These are phyloP conservation scores for Rhodocollybia butyracea DNA, from an alignment of 768 basidiomycete species.

Conservation along the genomic window DNA sequence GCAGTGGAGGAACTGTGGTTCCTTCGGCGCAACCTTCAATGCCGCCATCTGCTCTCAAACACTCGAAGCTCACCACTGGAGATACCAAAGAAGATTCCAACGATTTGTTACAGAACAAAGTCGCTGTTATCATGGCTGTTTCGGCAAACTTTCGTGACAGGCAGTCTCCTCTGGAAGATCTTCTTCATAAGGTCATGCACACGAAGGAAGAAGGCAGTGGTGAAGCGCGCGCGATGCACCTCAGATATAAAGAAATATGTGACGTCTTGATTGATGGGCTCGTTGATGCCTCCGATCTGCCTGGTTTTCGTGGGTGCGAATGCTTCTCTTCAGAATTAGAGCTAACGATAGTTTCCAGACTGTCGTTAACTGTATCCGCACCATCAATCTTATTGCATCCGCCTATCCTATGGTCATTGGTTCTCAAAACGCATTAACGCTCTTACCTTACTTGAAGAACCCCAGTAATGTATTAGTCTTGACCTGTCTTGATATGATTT, in stretches of 20 bases:
- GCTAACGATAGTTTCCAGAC: conserved; percentile 42
- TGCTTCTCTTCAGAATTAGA: background rate
- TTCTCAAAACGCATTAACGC: conserved; percentile 74
- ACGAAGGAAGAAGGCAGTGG: conserved; percentile 56
- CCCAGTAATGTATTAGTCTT: conserved; percentile 59
- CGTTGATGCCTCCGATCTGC: conserved; percentile 80
- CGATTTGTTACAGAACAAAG: conserved; percentile 56
- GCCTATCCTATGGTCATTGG: conserved; percentile 87
- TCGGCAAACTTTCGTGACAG: conserved; percentile 79
- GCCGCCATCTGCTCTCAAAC: conserved; percentile 35
- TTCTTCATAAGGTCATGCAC: conserved; percentile 78
- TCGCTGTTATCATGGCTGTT: conserved; percentile 82
- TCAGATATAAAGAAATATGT: conserved; percentile 77
- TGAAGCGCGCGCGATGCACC: conserved; percentile 51
- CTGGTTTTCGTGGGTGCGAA: conserved; percentile 63
- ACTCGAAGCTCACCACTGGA: conserved; percentile 21
- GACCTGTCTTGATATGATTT: background rate
- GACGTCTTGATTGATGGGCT: conserved; percentile 84
- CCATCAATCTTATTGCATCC: conserved; percentile 77
- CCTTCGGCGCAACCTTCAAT: conserved; percentile 24
- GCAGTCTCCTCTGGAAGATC: conserved; percentile 79
- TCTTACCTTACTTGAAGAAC: conserved; percentile 89
- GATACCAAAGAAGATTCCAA: conserved; percentile 41
- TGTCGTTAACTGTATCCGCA: conserved; percentile 79
- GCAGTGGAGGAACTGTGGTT: conserved; percentile 94